Evolutionary conservation across 257 asterid species (phyloP).

Genomic region (Jaltomata sinuosa): DNA sequence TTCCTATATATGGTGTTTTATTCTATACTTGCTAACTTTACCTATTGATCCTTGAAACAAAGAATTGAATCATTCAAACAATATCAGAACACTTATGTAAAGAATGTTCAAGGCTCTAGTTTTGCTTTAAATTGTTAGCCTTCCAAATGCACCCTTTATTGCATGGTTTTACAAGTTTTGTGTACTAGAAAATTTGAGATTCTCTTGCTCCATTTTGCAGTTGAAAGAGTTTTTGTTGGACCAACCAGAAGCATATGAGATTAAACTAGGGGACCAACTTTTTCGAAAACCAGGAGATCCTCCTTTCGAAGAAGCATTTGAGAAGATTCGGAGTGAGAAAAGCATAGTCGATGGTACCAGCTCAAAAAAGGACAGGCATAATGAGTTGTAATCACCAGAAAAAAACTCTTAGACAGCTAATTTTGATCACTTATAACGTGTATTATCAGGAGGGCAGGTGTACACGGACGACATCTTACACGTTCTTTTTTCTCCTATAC

Average conservation of each 20-base stretch:
- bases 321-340: conserved; percentile 34
- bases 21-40: not conserved
- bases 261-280: conserved; percentile 79
- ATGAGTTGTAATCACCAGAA: conserved; percentile 36
- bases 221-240: conserved; percentile 63
- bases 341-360: not conserved
- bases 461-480: not conserved
- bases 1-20: not conserved
- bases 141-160: not conserved
- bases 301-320: conserved; percentile 58
- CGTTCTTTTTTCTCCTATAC: not conserved
- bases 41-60: not conserved
- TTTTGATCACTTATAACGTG: not conserved
- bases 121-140: not conserved
- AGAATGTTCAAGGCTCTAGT: not conserved
- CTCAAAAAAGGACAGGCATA: conserved; percentile 12
- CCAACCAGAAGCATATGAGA: conserved; percentile 85
- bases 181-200: not conserved
- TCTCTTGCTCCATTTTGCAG: conserved; percentile 20
- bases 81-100: not conserved
- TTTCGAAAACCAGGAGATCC: conserved; percentile 79
- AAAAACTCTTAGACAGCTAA: not conserved
- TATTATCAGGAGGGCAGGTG: not conserved
- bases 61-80: not conserved
- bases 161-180: not conserved